phyloP scores from a whole-genome alignment of 23 red algal species.

The Pyropia yezoensis region DNA sequence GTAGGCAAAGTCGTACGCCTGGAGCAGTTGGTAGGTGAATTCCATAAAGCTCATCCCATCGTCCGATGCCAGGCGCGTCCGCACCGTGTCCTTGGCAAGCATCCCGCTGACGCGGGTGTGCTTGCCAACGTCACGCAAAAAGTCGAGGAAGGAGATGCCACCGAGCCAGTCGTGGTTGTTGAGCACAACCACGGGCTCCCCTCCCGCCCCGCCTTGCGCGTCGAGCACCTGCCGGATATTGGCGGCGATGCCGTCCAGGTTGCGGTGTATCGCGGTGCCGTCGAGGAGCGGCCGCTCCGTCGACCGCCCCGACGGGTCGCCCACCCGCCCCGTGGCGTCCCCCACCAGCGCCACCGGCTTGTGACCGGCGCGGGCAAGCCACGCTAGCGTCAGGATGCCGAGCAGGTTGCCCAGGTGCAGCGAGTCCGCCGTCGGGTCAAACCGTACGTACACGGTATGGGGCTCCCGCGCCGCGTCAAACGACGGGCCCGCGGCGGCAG shows the following conservation, averaged over 20 bases:
- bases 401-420: constrained; percentile 93
- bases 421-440: constrained; percentile 97
- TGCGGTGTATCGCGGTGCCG: constrained; percentile 38
- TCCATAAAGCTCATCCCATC: constrained; percentile 96
- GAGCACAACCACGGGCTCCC: constrained; percentile 40
- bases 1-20: constrained; percentile 93
- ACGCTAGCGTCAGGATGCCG: constrained; percentile 71
- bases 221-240: constrained; percentile 47
- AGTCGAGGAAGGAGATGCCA: constrained; percentile 73
- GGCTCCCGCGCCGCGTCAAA: too few species aligned
- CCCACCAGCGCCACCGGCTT: constrained; percentile 65
- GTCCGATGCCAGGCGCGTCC: constrained; percentile 56
- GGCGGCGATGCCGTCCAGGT: constrained; percentile 29
- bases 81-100: constrained; percentile 84
- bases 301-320: constrained; percentile 87
- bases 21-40: constrained; percentile 97
- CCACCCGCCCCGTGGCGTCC: constrained; percentile 78
- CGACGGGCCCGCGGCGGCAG: too few species aligned
- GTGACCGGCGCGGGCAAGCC: constrained; percentile 82
- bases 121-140: constrained; percentile 93
- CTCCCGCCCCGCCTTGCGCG: background rate
- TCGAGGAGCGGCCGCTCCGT: constrained; percentile 62
- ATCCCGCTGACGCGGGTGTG: constrained; percentile 82
- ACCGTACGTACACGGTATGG: constrained; percentile 76
- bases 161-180: constrained; percentile 95